Base-by-base conservation (phyloP, 1,284 basidiomycete genomes). In the Irpex sp. region DNA sequence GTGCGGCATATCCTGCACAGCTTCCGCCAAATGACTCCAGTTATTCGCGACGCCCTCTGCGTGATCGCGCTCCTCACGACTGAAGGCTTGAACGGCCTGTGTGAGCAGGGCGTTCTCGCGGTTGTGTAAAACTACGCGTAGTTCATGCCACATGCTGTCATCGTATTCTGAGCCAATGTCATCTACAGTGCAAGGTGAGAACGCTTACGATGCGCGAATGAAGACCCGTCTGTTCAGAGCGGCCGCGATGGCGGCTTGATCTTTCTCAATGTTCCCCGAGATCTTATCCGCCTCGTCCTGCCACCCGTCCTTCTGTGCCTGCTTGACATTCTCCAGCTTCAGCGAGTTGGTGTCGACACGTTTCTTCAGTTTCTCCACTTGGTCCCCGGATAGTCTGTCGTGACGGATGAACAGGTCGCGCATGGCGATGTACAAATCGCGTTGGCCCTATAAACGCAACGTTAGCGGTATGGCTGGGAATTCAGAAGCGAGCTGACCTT, bases 91-190 rank as follows among this genome's bases (percentile, higher is more conserved):
- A 63, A 88, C 85, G 1, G 88, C 78, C 60, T 88, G 79, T 0
- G 89, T 89, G n/a, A 94, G 74, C 37, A 94, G 80, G 0, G 89
- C 82, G 65, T 93, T 92, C 75, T 96, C 93, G 49, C 90, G 79
- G 68, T 94, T 94, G 73, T 96, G 93, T 57, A 94, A 76, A 33
- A 96, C 87, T 2, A 94, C 89, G 12, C 91, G 85, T 14, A 96
- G 79, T 73, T 96, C 94, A 68, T 95, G 91, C 93, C 94, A 96
- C 83, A 96, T 84, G 66, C 94, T 93, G 61, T 58, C 51, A 18
- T 21, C 18, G 9, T 16, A 23, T 51, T 51, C n/a, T 52, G 3
- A 51, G 19, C 16, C 7, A 28, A 36, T 36, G 14, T 1, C 23
- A 53, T 23, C 28, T 19, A 28, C 28, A 51, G 36, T 14, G 7